Base-by-base conservation (phyloP, 2,329 filamentous ascomycete genomes). In the Colletotrichum sp. region DNA sequence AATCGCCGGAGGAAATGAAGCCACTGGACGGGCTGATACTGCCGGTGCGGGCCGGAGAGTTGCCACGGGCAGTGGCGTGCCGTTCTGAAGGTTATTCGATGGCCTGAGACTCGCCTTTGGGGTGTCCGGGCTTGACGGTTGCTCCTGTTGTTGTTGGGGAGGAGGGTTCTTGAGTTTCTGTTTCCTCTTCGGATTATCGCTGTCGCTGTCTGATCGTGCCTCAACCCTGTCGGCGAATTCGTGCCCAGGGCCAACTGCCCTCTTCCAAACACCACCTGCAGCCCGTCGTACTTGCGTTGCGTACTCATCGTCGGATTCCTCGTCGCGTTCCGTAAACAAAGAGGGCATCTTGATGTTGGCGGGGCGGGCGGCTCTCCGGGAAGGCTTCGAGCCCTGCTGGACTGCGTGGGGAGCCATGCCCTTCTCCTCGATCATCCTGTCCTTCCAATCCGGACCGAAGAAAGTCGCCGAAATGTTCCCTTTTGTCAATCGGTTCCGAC, bases 181-280 rank as follows among this genome's bases (percentile, higher is more conserved):
- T 44, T 44, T 65, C 69, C 57, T 52, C 19, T 19, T 28, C 19
- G 59, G 57, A 32, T 32, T 25, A 15, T 74, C 70, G 27, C 74
- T 76, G 39, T 76, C 75, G 65, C 75, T 76, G 48, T 74, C 75
- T 32, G 74, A 77, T 8, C 74, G 67, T 28, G 64, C 55, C 13
- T 77, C 71, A 25, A 68, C 48, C 12, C 55, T 57, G 19, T 77
- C 68, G 30, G 39, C 36, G 6, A 28, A 22, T 30, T 61, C 52
- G 48, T 30, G 27, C n/a, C 57, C 66, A 16, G 66, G 55, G 12
- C 63, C 44, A 22, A 30, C 15, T 16, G 63, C 13, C 63, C 69
- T 68, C 57, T 75, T 65, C 73, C 73, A 75, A 22, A 73, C 30
- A n/a, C 73, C 73, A 68, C 73, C 73, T 7, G 70, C 70, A 8